Evolutionary conservation across 2,329 filamentous ascomycete species (phyloP).

Genomic region (Parastagonospora avenae): DNA sequence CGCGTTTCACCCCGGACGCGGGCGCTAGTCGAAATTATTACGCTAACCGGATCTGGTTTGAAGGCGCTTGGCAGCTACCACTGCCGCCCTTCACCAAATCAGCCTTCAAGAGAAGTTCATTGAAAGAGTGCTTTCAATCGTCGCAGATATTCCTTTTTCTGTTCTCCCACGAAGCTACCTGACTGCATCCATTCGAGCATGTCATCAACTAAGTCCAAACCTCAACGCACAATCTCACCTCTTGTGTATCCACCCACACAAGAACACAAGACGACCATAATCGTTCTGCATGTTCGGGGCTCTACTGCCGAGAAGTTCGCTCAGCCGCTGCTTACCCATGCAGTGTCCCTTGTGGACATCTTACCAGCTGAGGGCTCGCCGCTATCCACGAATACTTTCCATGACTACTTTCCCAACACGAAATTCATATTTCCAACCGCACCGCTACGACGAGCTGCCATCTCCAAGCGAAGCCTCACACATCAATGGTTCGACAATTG

Average conservation of each 20-base stretch:
- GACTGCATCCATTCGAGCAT: neutral
- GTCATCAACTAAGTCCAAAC: neutral
- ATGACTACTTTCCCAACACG: slow-evolving; percentile 45
- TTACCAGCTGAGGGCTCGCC: neutral
- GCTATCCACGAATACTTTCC: slow-evolving; percentile 5
- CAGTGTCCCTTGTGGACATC: slow-evolving; percentile 3
- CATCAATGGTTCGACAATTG: slow-evolving; percentile 61
- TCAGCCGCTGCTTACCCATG: slow-evolving; percentile 12
- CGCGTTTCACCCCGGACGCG: too few relatives aligned
- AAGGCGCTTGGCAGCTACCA: too few relatives aligned
- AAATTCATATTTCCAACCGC: slow-evolving; percentile 61
- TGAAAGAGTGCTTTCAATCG: too few relatives aligned
- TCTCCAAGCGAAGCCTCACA: slow-evolving; percentile 51
- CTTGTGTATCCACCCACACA: slow-evolving; percentile 9
- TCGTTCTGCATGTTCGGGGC: slow-evolving; percentile 26
- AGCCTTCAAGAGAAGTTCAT: too few relatives aligned
- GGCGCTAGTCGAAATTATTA: too few relatives aligned
- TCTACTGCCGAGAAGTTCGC: slow-evolving; percentile 24
- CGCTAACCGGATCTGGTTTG: too few relatives aligned
- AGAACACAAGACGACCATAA: slow-evolving; percentile 19
- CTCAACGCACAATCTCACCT: neutral
- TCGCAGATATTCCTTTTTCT: too few relatives aligned
- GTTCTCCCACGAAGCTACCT: too few relatives aligned
- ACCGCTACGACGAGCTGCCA: slow-evolving; percentile 50
- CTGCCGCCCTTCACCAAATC: too few relatives aligned